These are phyloP conservation scores for Termitomyces titanicus DNA, from an alignment of 768 basidiomycete genomes.

Conservation along the genomic window DNA sequence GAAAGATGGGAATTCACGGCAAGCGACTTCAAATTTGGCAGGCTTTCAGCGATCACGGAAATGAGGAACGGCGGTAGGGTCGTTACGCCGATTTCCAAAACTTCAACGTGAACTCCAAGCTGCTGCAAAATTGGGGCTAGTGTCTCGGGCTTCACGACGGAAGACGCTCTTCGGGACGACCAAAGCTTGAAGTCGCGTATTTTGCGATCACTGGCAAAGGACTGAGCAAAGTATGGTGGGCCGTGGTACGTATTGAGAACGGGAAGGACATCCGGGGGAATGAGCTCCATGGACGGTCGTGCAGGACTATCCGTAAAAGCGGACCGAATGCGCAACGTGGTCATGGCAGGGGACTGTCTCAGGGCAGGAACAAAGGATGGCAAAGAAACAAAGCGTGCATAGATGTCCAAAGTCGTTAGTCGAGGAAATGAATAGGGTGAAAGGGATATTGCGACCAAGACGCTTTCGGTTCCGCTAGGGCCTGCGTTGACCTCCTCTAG, in stretches of 20 bases:
- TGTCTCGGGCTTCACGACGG: constrained; percentile 5
- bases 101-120: constrained; percentile 7
- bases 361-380: constrained; percentile 16
- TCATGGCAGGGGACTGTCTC: constrained; percentile 12
- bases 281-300: neutral
- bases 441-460: constrained; percentile 9
- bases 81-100: constrained; percentile 16
- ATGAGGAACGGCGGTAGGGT: constrained; percentile 15
- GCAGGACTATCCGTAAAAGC: constrained; percentile 9
- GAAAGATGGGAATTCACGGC: constrained; percentile 19
- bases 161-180: constrained; percentile 15
- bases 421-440: constrained; percentile 4
- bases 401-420: constrained; percentile 14
- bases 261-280: constrained; percentile 11
- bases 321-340: constrained; percentile 15
- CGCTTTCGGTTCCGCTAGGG: constrained; percentile 14
- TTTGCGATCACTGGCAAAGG: constrained; percentile 11
- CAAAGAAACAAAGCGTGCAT: constrained; percentile 9
- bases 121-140: constrained; percentile 12
- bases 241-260: constrained; percentile 17
- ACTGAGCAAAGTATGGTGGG: constrained; percentile 8
- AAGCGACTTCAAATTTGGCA: constrained; percentile 15
- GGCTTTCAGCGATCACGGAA: constrained; percentile 4
- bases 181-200: constrained; percentile 17
- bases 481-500: constrained; percentile 14